Base-by-base conservation (phyloP, 2,329 filamentous ascomycete species). In the Claviceps digitariae region DNA sequence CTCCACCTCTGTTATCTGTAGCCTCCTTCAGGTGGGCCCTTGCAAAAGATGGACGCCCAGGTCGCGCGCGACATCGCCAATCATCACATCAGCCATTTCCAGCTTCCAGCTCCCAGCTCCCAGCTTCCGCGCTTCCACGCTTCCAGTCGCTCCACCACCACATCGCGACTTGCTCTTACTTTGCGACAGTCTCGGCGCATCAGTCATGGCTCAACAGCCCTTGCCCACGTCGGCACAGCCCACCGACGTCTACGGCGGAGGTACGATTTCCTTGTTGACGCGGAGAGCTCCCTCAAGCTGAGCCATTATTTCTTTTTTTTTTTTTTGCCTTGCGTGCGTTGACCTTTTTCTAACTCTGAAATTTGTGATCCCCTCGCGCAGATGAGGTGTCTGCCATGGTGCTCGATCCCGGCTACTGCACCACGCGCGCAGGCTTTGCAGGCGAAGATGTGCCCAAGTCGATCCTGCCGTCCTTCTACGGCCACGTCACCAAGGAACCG, bases 361-460 rank as follows among this genome's bases (percentile, higher is more conserved):
- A 48, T 36, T 44, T 25, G 34, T n/a, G 13, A 25, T 44, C 4
- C 20, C 20, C 10, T 25, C 40, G 2, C 15, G 54, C 63, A 95
- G 93, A 98, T 75, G 93, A 98, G 74, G 90, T 98, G 59, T 94
- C 90, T 38, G 94, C 94, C 51, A 86, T 98, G 61, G 88, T 98
- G 40, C 87, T 98, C 65, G 93, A 98, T 66, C 87, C 93, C 3
- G 93, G 94, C 57, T 96, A 90, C 73, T 88, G 87, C 65, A 85
- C 83, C 61, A 90, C 87, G 43, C 90, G 94, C 70, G 93, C 90
- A 56, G 93, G 93, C 55, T 98, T 97, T 65, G 94, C 94, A 13
- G 93, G 94, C 65, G 94, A 98, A 79, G 93, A 98, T 72, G 86
- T 90, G 0, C 93, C 93, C 61, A 97, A 97, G 74, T 90, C 88